Conservation (phyloP, 345 rosid species). For the Murraya paniculata region DNA sequence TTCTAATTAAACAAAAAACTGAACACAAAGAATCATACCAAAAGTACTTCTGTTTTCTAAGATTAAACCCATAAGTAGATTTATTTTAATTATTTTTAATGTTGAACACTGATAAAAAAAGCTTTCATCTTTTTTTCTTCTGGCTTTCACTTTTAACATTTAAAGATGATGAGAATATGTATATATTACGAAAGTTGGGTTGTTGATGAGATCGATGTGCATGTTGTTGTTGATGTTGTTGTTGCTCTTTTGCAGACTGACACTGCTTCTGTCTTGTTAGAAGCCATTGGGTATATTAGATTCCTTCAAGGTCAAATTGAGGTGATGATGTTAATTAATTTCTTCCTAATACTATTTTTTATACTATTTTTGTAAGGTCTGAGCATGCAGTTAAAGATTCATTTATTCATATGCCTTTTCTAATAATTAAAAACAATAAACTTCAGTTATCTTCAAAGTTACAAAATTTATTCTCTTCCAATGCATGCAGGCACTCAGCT, state of each 20-base stretch:
- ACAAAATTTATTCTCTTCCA: conserved; percentile 1
- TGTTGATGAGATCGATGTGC: not conserved
- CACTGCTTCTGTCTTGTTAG: conserved; percentile 66
- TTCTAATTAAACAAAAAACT: not conserved
- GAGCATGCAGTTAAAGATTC: conserved; percentile 33
- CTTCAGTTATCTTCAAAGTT: too few species aligned
- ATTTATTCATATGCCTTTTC: conserved; percentile 17
- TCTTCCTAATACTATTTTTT: conserved; percentile 9
- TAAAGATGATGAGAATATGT: conserved; percentile 17
- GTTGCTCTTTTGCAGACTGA: conserved; percentile 53
- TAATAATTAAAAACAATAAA: too few species aligned
- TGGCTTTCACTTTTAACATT: conserved; percentile 18
- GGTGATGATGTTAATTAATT: conserved; percentile 28
- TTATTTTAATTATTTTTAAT: not conserved
- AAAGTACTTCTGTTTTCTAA: conserved; percentile 1
- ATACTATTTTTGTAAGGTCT: too few species aligned
- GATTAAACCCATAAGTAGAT: conserved; percentile 15
- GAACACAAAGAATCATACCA: not conserved
- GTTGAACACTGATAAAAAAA: too few species aligned
- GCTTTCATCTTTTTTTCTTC: not conserved
- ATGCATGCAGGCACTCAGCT: conserved; percentile 48
- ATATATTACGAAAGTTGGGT: conserved; percentile 1
- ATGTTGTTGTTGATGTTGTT: conserved; percentile 6
- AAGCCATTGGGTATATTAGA: conserved; percentile 64
- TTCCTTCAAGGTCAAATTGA: conserved; percentile 67